Percentiles rank a stretch among this genome's conserved stretches.
phyloP scores from a whole-genome alignment of 495 filamentous ascomycete species.

The Apodospora peruviana region DNA sequence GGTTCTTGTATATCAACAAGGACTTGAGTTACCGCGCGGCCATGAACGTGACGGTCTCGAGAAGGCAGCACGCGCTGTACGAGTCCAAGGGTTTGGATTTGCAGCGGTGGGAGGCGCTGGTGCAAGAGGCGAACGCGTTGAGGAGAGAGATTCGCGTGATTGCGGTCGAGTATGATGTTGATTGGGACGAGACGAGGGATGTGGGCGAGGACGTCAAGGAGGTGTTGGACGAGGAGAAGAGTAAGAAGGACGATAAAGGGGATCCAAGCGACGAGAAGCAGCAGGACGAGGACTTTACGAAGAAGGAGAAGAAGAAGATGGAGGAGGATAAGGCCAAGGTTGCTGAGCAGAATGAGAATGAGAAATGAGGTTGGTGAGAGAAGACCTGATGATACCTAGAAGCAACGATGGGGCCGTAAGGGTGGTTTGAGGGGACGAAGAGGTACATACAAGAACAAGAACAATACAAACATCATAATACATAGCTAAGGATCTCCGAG shows the following conservation, averaged over 20 bases:
- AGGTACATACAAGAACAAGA: no score
- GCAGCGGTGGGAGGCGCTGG: constrained; percentile 66
- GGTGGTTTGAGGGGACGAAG: neutral
- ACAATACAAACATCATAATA: no score
- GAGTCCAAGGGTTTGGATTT: constrained; percentile 67
- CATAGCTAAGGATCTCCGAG: no score
- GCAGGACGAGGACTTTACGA: constrained; percentile 44
- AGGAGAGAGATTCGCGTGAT: constrained; percentile 75
- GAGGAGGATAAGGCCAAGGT: constrained; percentile 17
- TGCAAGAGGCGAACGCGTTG: constrained; percentile 77
- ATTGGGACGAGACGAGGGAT: constrained; percentile 81
- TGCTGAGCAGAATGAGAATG: neutral
- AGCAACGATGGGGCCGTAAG: no score
- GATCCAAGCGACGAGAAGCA: constrained; percentile 26
- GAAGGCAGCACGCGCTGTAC: constrained; percentile 74
- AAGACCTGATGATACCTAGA: neutral
- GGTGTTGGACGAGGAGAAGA: constrained; percentile 59
- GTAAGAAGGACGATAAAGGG: constrained; percentile 26
- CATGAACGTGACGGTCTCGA: constrained; percentile 76
- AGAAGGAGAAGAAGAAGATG: constrained; percentile 39
- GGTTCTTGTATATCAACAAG: constrained; percentile 90
- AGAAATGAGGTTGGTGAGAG: neutral
- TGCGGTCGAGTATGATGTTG: constrained; percentile 86
- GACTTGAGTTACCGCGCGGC: constrained; percentile 82
- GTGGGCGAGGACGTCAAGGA: constrained; percentile 67